Evolutionary conservation across 257 asterid species (phyloP), one percentile per base, ranked within the genome.

Genomic region (Cordia subcordata): DNA sequence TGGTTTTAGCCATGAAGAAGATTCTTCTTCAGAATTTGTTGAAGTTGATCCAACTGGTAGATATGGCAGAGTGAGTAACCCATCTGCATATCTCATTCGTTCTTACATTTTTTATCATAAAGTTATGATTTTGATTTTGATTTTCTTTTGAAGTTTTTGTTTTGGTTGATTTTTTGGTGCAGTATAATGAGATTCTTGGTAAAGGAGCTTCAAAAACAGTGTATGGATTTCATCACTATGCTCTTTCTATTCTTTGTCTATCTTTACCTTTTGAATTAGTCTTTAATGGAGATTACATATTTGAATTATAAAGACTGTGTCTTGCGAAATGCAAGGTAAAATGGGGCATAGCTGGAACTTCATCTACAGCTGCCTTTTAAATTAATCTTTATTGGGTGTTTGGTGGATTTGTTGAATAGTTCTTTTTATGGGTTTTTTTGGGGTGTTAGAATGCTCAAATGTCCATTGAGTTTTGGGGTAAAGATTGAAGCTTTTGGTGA

Each of bases 381-480:
- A 52, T 52, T 52, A 13, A 52, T 12, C 14, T 52, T 19, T 19
- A 68, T 47, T 61, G 60, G 74, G 74, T 54, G 38, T 55, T 62
- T 57, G 18, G 8, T 55, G 40, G 40, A 56, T 61, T 68, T 61
- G 49, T 53, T 53, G 3, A 33, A 38, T 20, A 8, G 4, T 13
- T 4, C 4, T 42, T 42, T 42, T 11, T 42, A n/a, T 42, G 35
- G 32, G 15, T 6, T n/a, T 42, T 11, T 47, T 0, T 32, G 33
- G 13, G 8, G 5, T 1, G 8, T 19, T 22, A 1, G 14, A 13
- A 3, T 13, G 3, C 35, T 27, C 4, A 27, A 27, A 27, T 27
- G 35, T 6, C 35, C 35, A 1, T 27, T 27, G 35, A 27, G 35
- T 1, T 52, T 44, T n/a, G 32, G 19, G 4, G 19, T 17, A 50